Conservation (phyloP, 2,329 filamentous ascomycete species). For the Trichoderma sp. region DNA sequence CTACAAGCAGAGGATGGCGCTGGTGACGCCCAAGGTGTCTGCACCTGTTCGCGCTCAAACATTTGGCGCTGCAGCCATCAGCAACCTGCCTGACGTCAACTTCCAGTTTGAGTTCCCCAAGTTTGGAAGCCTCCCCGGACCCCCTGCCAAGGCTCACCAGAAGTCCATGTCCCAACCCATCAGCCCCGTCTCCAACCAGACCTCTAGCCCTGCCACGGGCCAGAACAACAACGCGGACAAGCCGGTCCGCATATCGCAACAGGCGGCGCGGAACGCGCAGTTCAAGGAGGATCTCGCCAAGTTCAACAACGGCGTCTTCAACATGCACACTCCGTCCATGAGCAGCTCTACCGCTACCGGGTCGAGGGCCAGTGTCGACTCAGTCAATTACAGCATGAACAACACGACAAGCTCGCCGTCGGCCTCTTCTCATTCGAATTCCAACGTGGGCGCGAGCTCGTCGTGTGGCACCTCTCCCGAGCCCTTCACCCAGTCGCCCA, state of each 20-base stretch:
- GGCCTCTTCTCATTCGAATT: slow-evolving; percentile 64
- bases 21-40: slow-evolving; percentile 48
- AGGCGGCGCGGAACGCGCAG: slow-evolving; percentile 31
- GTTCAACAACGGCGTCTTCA: slow-evolving; percentile 45
- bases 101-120: slow-evolving; percentile 97
- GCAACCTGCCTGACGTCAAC: slow-evolving; percentile 70
- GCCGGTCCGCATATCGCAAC: slow-evolving; percentile 32
- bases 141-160: slow-evolving; percentile 38
- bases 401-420: slow-evolving; percentile 66
- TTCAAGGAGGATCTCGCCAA: slow-evolving; percentile 57
- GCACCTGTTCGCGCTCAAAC: slow-evolving; percentile 45
- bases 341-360: slow-evolving; percentile 49
- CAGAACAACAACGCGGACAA: slow-evolving; percentile 36
- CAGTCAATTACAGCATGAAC: slow-evolving; percentile 49
- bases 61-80: slow-evolving; percentile 54
- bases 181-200: slow-evolving; percentile 37
- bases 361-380: slow-evolving; percentile 56
- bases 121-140: slow-evolving; percentile 73
- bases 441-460: slow-evolving; percentile 60
- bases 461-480: slow-evolving; percentile 79
- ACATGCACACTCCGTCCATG: slow-evolving; percentile 61
- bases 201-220: slow-evolving; percentile 38
- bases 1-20: slow-evolving; percentile 82
- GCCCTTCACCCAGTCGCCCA: slow-evolving; percentile 71
- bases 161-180: slow-evolving; percentile 39